phyloP scores from a whole-genome alignment of 495 filamentous ascomycete genomes.

The Sphaerosporella brunnea region DNA sequence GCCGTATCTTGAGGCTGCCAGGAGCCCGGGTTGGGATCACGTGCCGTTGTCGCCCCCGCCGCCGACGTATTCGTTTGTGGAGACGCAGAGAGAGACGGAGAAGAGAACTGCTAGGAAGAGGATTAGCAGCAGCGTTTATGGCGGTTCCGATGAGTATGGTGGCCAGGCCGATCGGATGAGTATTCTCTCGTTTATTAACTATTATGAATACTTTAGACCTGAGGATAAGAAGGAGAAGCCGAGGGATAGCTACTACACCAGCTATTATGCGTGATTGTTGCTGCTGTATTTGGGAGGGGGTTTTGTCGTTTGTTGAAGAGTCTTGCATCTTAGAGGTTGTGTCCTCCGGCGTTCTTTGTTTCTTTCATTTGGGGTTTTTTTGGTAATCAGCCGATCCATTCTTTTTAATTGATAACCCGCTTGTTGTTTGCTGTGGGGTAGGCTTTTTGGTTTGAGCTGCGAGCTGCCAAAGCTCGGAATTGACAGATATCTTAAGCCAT shows the following conservation, averaged over 20 bases:
- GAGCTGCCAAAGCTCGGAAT: too few relatives aligned
- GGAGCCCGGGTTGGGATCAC: not conserved
- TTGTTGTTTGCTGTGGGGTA: too few relatives aligned
- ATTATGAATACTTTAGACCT: conserved; percentile 8
- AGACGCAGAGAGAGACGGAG: not conserved
- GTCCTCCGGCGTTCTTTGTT: too few relatives aligned
- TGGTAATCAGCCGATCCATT: too few relatives aligned
- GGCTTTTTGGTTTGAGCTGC: too few relatives aligned
- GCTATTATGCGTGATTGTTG: not conserved
- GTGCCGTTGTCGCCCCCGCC: conserved; percentile 7
- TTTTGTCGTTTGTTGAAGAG: not conserved
- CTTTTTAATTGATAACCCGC: too few relatives aligned
- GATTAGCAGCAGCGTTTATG: conserved; percentile 5
- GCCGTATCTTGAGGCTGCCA: not conserved
- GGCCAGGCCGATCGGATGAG: conserved; percentile 4
- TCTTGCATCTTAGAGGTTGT: not conserved
- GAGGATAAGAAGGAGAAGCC: not conserved
- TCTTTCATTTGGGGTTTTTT: too few relatives aligned
- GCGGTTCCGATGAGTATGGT: not conserved
- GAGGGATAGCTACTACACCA: not conserved
- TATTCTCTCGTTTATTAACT: conserved; percentile 5
- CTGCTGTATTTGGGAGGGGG: not conserved
- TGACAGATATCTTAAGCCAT: too few relatives aligned
- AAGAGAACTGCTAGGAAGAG: not conserved
- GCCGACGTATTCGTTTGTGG: conserved; percentile 6